Base-by-base conservation (phyloP, 140 eudicot species). In the Flaveria floridana region DNA sequence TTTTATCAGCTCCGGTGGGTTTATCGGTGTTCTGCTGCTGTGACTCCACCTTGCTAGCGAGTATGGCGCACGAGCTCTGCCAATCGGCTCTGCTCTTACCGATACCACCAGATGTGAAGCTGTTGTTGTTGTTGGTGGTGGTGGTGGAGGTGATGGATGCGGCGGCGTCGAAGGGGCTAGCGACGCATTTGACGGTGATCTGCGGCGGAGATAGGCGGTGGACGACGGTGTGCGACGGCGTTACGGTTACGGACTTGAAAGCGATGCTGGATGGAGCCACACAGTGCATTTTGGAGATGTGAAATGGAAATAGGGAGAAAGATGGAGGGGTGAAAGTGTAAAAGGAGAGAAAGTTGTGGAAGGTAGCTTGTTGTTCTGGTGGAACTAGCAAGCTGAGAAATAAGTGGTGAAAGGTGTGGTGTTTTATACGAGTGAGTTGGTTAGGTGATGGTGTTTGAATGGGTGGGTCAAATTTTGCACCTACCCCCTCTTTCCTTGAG, bases 11-110 rank as follows among this genome's bases (percentile, higher is more conserved):
- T 18, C 85, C 81, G 70, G 68, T 74, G 51, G 81, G 14, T 8
- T 86, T 84, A 34, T 84, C 87, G 1, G 91, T 78, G 48, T 91
- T 74, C 55, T 84, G 95, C 66, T 87, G 89, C 67, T 89, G 89
- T 13, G 96, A 83, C 2, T 74, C 84, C 1, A 90, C 97, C 23
- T 90, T 94, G 82, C 96, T 86, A 3, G 99, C 91, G 6, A 94
- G 72, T 1, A 94, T 94, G 30, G 99, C 95, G 37, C 99, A 94
- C 1, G 97, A 85, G 87, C 96, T 91, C 76, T 94, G 97, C 99
- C 99, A 94, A 62, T 90, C 99, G 72, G 92, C 75, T 51, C 99
- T 87, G 87, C 81, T 78, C 25, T 67, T 76, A 1, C 82, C 89
- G 3, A 83, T 74, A 0, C 85, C 84, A 11, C 89, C 89, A 13